phyloP scores from a whole-genome alignment of 176 grass and related monocot species.

The Urochloa ruziziensis region DNA sequence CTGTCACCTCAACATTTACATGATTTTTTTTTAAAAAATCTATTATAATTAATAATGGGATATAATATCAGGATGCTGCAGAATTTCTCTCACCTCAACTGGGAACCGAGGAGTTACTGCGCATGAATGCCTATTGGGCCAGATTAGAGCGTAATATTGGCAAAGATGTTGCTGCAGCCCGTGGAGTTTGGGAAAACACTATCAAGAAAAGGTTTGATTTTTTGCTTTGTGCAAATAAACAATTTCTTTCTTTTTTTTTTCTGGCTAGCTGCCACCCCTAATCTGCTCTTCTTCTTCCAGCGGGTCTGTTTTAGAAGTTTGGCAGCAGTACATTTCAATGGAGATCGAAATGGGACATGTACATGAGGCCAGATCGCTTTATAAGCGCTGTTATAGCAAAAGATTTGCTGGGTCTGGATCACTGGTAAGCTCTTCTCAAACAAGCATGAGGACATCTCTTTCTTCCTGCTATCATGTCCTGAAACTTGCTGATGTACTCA shows the following conservation, averaged over 20 bases:
- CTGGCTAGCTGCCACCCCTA: slow-evolving; percentile 11
- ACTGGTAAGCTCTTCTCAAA: slow-evolving; percentile 59
- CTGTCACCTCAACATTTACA: slow-evolving; percentile 1
- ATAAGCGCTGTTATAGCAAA: slow-evolving; percentile 91
- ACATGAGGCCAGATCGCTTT: slow-evolving; percentile 84
- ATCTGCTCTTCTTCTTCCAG: slow-evolving; percentile 53
- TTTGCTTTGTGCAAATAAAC: slow-evolving; percentile 25
- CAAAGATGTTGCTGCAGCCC: slow-evolving; percentile 68
- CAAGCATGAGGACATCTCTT: not conserved
- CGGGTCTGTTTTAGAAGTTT: slow-evolving; percentile 77
- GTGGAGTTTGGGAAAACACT: slow-evolving; percentile 84
- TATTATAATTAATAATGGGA: slow-evolving; percentile 22
- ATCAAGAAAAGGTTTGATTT: slow-evolving; percentile 75
- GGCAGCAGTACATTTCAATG: slow-evolving; percentile 83
- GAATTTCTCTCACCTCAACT: slow-evolving; percentile 69
- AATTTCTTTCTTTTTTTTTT: not conserved
- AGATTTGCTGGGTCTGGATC: slow-evolving; percentile 83
- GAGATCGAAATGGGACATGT: slow-evolving; percentile 65
- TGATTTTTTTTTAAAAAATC: slow-evolving; percentile 10
- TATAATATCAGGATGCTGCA: slow-evolving; percentile 65
- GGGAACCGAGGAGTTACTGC: slow-evolving; percentile 62
- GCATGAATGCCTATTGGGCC: slow-evolving; percentile 78
- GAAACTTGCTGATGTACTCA: not conserved
- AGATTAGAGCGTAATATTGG: slow-evolving; percentile 73
- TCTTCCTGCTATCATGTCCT: not conserved